Conservation (phyloP, 352 stramenopile species). For the Phytophthora agathidicida region DNA sequence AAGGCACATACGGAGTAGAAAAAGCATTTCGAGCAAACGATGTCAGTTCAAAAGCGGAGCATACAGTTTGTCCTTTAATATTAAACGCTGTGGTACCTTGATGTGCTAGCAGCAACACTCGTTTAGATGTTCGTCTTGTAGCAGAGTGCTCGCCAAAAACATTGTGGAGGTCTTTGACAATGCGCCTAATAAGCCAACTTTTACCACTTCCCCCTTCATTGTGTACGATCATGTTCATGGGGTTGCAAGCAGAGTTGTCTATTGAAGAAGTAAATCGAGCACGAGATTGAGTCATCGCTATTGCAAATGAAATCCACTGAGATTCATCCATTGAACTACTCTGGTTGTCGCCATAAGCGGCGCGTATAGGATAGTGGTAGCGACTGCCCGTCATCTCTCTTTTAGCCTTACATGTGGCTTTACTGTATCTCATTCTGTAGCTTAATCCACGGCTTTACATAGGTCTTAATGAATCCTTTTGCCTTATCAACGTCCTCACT, state of each 20-base stretch:
- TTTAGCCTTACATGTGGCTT: no score
- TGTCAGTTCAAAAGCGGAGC: neutral
- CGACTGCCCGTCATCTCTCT: no score
- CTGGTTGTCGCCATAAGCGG: no score
- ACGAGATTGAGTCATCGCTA: constrained; percentile 3
- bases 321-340: constrained; percentile 1
- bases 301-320: constrained; percentile 7
- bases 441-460: constrained; percentile 2
- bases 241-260: neutral
- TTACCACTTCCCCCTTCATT: neutral
- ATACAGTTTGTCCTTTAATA: constrained; percentile 2
- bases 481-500: neutral
- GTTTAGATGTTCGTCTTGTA: neutral
- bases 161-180: constrained; percentile 2
- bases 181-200: constrained; percentile 8
- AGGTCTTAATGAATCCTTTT: neutral
- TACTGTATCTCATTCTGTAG: neutral
- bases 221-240: constrained; percentile 1
- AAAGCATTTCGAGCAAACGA: constrained; percentile 9
- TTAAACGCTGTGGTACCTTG: constrained; percentile 10
- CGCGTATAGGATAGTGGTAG: neutral
- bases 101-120: constrained; percentile 1
- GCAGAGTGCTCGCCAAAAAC: neutral
- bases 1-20: neutral
- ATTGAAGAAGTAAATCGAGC: neutral